Base-by-base conservation (phyloP, 2,329 filamentous ascomycete genomes). In the Sarocladiaceae sp. region DNA sequence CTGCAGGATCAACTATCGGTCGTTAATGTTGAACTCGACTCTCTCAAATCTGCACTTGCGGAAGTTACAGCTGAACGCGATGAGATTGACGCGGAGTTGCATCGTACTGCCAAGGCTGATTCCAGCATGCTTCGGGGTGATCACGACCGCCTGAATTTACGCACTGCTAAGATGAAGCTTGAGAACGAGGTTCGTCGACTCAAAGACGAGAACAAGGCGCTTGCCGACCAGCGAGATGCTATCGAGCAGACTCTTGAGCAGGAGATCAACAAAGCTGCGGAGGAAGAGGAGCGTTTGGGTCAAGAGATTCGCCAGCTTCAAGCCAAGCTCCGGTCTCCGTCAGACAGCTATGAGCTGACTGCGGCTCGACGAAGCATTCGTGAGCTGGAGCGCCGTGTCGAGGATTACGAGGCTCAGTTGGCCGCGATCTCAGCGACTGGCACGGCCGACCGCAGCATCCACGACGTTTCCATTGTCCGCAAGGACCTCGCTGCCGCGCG, bases 141-240 rank as follows among this genome's bases (percentile, higher is more conserved):
- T 58, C 80, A 84, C 55, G 87, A 90, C 61, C 83, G 85, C 57
- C 70, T 86, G 42, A 84, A 89, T 51, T 71, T 90, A 22, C 82
- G 84, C 17, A 82, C 83, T 25, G 71, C 80, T n/a, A 87, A 85
- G 62, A 71, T 83, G 56, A 86, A 83, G 60, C 75, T 88, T 17
- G 86, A 90, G 56, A 78, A 73, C 55, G 86, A 90, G 60, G 72
- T 87, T 15, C 80, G 82, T 37, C 76, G 83, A 12, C 70, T 88
- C 15, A 80, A 75, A 50, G 82, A 87, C 8, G 86, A 90, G 62
- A 85, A 83, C 59, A 75, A 73, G 52, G 64, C 72, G 1, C 68
- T 88, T 33, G 54, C 72, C 12, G 77, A 83, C 53, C 77, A 84
- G 55, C 81, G 80, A 28, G 71, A 79, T 36, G 70, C 75, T 1